Evolutionary conservation across 306 rosid species (phyloP).

Genomic region (Vicia sativa): DNA sequence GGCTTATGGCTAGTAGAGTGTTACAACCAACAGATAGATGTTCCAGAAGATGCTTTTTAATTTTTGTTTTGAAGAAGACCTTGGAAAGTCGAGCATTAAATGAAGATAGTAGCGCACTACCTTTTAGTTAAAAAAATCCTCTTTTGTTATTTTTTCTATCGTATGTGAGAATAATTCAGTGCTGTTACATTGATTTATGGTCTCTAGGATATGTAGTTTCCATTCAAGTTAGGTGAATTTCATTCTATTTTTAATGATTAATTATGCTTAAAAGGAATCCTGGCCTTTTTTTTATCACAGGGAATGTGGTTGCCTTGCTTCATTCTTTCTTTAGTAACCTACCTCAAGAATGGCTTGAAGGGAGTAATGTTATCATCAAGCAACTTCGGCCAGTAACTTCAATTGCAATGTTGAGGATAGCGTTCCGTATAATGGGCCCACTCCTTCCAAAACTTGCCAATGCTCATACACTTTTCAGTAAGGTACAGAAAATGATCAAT

Average conservation of each 20-base stretch:
- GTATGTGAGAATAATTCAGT: constrained; percentile 5
- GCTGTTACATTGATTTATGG: constrained; percentile 20
- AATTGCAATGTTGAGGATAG: constrained; percentile 95
- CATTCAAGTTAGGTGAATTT: constrained; percentile 25
- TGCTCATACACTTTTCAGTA: constrained; percentile 79
- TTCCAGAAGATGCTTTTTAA: constrained; percentile 16
- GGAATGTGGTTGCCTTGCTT: constrained; percentile 90
- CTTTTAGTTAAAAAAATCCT: constrained; percentile 11
- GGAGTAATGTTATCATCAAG: constrained; percentile 70
- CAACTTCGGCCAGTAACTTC: constrained; percentile 90
- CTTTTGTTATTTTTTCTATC: constrained; percentile 6
- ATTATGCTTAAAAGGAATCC: constrained; percentile 34
- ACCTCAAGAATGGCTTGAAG: constrained; percentile 97
- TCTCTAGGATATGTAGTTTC: constrained; percentile 21
- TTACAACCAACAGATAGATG: constrained; percentile 11
- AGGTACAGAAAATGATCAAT: constrained; percentile 59
- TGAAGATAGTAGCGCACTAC: neutral
- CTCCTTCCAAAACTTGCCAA: constrained; percentile 97
- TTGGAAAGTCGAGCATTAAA: constrained; percentile 4
- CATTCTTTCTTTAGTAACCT: constrained; percentile 96
- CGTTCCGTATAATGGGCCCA: constrained; percentile 89
- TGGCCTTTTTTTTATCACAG: constrained; percentile 48
- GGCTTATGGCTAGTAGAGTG: constrained; percentile 19
- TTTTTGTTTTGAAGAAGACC: neutral
- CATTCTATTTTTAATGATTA: constrained; percentile 24